A percentile compares a stretch with the other conserved stretches of the same genome.
Conservation (phyloP, 192 early-diverging fungal genomes). For the Globomyces pollinis-pini region DNA sequence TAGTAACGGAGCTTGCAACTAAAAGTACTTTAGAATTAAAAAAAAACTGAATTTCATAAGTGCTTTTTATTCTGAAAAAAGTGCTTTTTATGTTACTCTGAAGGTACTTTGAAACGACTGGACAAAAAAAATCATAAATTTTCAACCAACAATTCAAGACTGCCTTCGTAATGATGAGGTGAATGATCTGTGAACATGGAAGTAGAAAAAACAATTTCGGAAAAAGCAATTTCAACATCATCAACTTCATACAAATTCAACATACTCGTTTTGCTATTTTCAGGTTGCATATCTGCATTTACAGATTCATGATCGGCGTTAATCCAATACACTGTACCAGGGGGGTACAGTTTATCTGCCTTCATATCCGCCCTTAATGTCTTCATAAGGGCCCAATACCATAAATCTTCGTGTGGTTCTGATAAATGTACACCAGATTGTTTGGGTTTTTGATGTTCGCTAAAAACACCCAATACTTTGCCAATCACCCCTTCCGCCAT, state of each 20-base stretch:
- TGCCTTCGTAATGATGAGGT: slow-evolving; percentile 10
- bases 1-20: too few species aligned
- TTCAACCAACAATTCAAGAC: slow-evolving; percentile 3
- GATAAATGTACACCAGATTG: neutral
- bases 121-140: too few species aligned
- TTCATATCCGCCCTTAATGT: slow-evolving; percentile 76
- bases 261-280: slow-evolving; percentile 10
- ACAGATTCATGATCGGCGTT: slow-evolving; percentile 24
- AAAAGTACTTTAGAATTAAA: too few species aligned
- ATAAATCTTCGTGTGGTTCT: slow-evolving; percentile 56
- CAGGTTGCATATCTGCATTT: slow-evolving; percentile 12
- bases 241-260: slow-evolving; percentile 52
- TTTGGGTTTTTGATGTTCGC: neutral
- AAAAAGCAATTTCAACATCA: slow-evolving; percentile 69
- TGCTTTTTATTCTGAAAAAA: too few species aligned
- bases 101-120: too few species aligned
- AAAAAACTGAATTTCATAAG: too few species aligned
- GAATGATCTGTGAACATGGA: slow-evolving; percentile 73
- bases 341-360: slow-evolving; percentile 67
- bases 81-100: too few species aligned
- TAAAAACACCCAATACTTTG: slow-evolving; percentile 7
- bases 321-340: slow-evolving; percentile 56
- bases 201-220: slow-evolving; percentile 68
- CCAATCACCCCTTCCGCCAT: slow-evolving; percentile 10
- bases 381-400: slow-evolving; percentile 77